Evolutionary conservation across 2,329 filamentous ascomycete species (phyloP), one percentile per base, ranked within the genome.

Genomic region (Nannizzia gypsea): DNA sequence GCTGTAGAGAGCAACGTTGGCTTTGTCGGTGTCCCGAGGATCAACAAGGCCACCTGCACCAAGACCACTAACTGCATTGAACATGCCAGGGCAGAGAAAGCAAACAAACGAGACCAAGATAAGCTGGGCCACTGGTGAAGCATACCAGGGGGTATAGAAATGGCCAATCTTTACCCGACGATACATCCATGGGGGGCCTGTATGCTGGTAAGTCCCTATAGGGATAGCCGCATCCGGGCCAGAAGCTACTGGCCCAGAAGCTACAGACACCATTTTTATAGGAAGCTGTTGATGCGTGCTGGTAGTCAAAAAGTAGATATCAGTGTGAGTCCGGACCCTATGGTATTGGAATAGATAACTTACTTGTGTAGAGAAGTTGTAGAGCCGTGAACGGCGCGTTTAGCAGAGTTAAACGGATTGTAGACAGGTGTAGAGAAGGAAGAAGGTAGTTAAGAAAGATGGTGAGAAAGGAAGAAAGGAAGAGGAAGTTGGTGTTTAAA

Each of bases 51-150:
- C 85, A 69, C 77, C 84, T 61, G 83, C 85, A 61, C 85, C 85
- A 38, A 88, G 75, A 62, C 85, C 85, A 62, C 76, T 76, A 61
- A 88, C 74, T 20, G 85, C 83, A 67, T 88, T 88, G 77, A 82
- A 88, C 83, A 88, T 87, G 66, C 85, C 85, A 0, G 85, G 85
- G 69, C 85, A 88, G 63, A 88, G 70, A 77, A 88, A 87, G 70
- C 84, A 87, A 56, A 87, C 84, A 62, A 87, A 77, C 22, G 84
- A 79, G 59, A 90, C 86, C 78, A 90, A 81, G 63, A 87, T 67
- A 38, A 91, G 79, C 74, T 91, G 88, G 55, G 84, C 73, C 67
- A 84, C 82, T 11, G 88, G 88, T 60, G 87, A 89, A 22, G 88
- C 88, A 71, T 87, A 90, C 80, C 84, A 89, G 3, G 79, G 78